Conservation (phyloP, 2,329 filamentous ascomycete species). For the Trichoderma pleuroti region DNA sequence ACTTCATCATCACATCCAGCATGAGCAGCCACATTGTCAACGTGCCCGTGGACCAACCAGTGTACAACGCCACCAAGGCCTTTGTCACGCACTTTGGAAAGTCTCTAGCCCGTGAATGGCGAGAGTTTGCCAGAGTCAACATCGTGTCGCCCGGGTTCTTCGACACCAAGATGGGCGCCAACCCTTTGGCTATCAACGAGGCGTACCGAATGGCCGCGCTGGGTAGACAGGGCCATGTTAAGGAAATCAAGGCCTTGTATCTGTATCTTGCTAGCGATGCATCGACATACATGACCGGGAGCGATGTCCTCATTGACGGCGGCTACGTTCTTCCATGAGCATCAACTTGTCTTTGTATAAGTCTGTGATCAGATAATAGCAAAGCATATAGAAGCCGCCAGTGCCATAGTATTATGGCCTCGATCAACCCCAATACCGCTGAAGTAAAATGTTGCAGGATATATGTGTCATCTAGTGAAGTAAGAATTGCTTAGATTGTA, state of each 20-base stretch:
- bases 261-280: conserved; percentile 6
- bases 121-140: conserved; percentile 8
- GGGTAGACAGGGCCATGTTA: background rate
- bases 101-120: conserved; percentile 9
- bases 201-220: conserved; percentile 1
- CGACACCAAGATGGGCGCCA: conserved; percentile 7
- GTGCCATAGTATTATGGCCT: background rate
- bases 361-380: background rate
- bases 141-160: conserved; percentile 6
- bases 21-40: conserved; percentile 10
- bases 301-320: conserved; percentile 1
- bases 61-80: conserved; percentile 8
- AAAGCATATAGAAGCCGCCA: background rate
- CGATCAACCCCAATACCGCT: background rate
- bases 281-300: background rate
- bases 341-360: background rate
- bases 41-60: background rate
- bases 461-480: background rate
- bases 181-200: background rate
- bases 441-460: background rate
- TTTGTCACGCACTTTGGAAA: conserved; percentile 8
- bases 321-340: conserved; percentile 4
- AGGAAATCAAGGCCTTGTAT: conserved; percentile 6
- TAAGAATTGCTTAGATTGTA: background rate
- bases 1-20: conserved; percentile 4